phyloP scores from a whole-genome alignment of 2,329 filamentous ascomycete genomes.

The Cladophialophora exuberans region DNA sequence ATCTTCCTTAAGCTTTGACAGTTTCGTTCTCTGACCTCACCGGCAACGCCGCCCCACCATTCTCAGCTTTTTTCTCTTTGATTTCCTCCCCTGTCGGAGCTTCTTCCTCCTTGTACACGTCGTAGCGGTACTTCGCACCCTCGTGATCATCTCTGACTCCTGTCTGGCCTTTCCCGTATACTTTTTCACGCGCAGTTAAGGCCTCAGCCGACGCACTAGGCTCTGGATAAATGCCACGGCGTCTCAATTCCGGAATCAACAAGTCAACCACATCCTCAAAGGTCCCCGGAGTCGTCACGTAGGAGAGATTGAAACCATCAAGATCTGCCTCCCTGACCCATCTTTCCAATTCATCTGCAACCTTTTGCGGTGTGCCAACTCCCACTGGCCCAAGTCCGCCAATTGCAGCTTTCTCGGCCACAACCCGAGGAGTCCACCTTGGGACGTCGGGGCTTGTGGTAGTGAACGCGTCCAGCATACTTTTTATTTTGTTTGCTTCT shows the following conservation, averaged over 20 bases:
- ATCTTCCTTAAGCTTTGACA: background rate
- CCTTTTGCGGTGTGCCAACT: constrained; percentile 63
- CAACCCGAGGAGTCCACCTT: constrained; percentile 45
- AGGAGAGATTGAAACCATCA: constrained; percentile 69
- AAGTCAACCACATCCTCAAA: constrained; percentile 58
- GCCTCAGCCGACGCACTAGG: constrained; percentile 37
- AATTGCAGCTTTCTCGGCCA: constrained; percentile 51
- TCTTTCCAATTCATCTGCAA: constrained; percentile 68
- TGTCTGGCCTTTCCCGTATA: constrained; percentile 64
- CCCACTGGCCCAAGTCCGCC: constrained; percentile 54
- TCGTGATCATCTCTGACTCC: constrained; percentile 61
- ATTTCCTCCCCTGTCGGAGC: no score
- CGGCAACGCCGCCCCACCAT: constrained; percentile 2
- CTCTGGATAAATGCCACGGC: constrained; percentile 42
- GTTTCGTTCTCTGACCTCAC: background rate
- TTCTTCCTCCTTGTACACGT: constrained; percentile 61
- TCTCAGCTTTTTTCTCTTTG: constrained; percentile 14
- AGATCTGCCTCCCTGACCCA: constrained; percentile 72
- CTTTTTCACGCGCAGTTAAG: constrained; percentile 62
- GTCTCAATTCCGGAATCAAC: constrained; percentile 52
- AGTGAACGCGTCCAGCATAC: constrained; percentile 54
- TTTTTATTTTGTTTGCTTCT: constrained; percentile 57
- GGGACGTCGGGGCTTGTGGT: constrained; percentile 51
- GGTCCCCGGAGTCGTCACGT: constrained; percentile 56
- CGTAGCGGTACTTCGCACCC: constrained; percentile 64